Conservation (phyloP, 805 yeast genomes). For the Lachancea thermotolerans region DNA sequence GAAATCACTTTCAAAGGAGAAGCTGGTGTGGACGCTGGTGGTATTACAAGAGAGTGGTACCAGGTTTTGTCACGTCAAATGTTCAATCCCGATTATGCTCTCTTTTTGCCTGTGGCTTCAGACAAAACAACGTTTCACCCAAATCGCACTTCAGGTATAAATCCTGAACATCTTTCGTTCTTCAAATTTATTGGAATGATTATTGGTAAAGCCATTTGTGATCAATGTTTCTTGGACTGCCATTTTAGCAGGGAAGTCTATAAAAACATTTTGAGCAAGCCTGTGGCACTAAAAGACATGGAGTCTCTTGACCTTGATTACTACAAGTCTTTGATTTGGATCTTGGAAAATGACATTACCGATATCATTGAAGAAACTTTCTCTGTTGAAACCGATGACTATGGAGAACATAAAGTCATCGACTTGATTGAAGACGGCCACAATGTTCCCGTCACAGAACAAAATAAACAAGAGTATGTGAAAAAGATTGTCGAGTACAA, state of each 20-base stretch:
- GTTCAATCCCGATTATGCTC: constrained; percentile 92
- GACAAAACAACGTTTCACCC: constrained; percentile 95
- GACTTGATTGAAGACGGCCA: constrained; percentile 82
- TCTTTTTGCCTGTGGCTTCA: constrained; percentile 84
- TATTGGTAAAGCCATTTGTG: constrained; percentile 90
- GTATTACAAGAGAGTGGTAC: constrained; percentile 95
- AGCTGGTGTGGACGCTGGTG: constrained; percentile 97
- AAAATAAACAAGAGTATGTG: constrained; percentile 86
- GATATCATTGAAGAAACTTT: constrained; percentile 93
- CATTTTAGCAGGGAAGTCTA: constrained; percentile 94
- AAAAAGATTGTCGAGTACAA: constrained; percentile 79
- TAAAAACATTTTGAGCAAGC: constrained; percentile 71
- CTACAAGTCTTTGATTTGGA: constrained; percentile 89
- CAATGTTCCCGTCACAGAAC: constrained; percentile 80
- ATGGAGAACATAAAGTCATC: constrained; percentile 78
- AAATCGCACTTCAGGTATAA: constrained; percentile 82
- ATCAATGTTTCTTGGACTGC: constrained; percentile 79
- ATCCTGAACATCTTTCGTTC: constrained; percentile 87
- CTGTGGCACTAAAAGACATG: constrained; percentile 86
- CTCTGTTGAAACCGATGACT: constrained; percentile 87
- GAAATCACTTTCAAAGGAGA: constrained; percentile 87
- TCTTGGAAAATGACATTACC: constrained; percentile 93
- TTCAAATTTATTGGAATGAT: constrained; percentile 92
- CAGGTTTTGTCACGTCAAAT: constrained; percentile 90
- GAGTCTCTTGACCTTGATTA: constrained; percentile 89